Evolutionary conservation across 495 filamentous ascomycete species (phyloP).

Genomic region (Trichoderma erinaceum): DNA sequence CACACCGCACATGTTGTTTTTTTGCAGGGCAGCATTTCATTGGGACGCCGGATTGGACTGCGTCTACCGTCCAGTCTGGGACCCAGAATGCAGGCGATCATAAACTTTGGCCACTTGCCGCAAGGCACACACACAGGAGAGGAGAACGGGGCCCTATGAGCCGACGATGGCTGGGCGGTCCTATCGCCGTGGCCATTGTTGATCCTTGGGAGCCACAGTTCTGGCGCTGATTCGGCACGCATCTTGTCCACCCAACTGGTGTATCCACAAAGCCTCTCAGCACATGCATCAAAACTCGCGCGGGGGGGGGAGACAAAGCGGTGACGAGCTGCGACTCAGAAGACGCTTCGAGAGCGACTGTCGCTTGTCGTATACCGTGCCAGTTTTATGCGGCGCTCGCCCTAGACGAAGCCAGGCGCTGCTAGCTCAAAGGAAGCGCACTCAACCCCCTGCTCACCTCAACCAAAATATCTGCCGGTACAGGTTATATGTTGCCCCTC

Average conservation of each 20-base stretch:
- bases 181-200: neutral
- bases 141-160: neutral
- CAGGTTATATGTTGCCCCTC: neutral
- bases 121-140: conserved; percentile 13
- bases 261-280: conserved; percentile 9
- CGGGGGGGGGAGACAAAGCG: neutral
- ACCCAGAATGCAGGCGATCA: conserved; percentile 11
- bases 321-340: neutral
- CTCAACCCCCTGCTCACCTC: no score
- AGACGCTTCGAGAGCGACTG: neutral
- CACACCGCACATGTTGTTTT: neutral
- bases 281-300: conserved; percentile 1
- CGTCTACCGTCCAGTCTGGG: neutral
- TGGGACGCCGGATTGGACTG: neutral
- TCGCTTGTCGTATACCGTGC: neutral
- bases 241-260: conserved; percentile 9
- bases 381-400: neutral
- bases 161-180: neutral
- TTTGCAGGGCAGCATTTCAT: conserved; percentile 6
- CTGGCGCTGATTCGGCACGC: conserved; percentile 5
- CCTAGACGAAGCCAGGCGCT: neutral
- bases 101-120: conserved; percentile 8
- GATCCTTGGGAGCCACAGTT: neutral
- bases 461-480: no score
- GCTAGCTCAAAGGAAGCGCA: neutral